These are phyloP conservation scores for Colletotrichum siamense DNA, from an alignment of 2,329 filamentous ascomycete species.

Conservation along the genomic window DNA sequence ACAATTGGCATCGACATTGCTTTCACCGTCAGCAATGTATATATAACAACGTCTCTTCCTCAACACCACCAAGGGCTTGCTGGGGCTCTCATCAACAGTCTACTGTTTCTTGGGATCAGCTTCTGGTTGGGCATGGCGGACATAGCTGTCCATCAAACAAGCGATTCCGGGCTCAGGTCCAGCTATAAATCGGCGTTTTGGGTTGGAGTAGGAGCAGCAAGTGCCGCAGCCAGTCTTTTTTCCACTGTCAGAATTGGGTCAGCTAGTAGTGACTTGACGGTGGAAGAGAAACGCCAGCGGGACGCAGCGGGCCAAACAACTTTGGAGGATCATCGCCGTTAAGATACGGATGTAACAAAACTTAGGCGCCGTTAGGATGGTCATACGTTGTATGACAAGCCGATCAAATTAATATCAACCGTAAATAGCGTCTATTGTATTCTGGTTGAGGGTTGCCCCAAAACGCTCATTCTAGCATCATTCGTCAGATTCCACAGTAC, in stretches of 20 bases:
- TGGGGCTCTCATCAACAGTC: background rate
- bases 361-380: no score
- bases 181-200: conserved; percentile 73
- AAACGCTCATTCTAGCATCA: no score
- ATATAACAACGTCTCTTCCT: conserved; percentile 76
- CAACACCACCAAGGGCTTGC: conserved; percentile 70
- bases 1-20: conserved; percentile 80
- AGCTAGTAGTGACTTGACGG: background rate
- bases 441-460: no score
- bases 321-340: no score
- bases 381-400: no score
- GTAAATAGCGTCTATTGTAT: no score
- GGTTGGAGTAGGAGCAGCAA: conserved; percentile 65
- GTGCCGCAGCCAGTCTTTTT: conserved; percentile 35
- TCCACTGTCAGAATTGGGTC: background rate
- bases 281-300: background rate
- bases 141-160: conserved; percentile 60
- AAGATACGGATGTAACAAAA: no score
- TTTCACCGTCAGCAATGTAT: conserved; percentile 78
- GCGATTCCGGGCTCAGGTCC: conserved; percentile 43
- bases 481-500: no score
- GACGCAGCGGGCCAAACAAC: background rate
- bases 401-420: no score
- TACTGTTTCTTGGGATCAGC: conserved; percentile 73
- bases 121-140: conserved; percentile 76